Percentiles rank a stretch among this genome's conserved stretches.
Conservation (phyloP, 768 basidiomycete species). For the Sarcodon sp. region DNA sequence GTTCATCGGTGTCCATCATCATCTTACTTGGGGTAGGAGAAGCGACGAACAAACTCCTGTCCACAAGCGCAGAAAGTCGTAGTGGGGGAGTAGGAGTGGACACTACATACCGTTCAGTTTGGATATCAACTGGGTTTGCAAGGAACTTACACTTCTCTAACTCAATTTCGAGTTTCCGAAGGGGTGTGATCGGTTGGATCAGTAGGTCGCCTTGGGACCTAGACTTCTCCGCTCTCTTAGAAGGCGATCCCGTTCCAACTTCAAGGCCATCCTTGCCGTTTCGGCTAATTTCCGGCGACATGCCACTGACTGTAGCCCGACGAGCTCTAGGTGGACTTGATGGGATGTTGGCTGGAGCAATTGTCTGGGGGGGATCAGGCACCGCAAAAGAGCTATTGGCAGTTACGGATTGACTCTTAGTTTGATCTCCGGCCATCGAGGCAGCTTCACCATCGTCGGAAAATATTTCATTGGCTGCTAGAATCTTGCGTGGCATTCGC, state of each 20-base stretch:
- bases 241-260: constrained; percentile 35
- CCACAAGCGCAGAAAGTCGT: constrained; percentile 54
- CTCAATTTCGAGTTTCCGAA: constrained; percentile 53
- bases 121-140: neutral
- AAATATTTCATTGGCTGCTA: constrained; percentile 64
- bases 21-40: constrained; percentile 25
- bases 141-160: constrained; percentile 41
- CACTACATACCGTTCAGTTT: constrained; percentile 3
- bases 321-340: constrained; percentile 23
- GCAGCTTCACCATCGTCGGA: constrained; percentile 27
- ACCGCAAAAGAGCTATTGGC: constrained; percentile 8
- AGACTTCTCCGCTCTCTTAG: constrained; percentile 54
- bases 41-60: constrained; percentile 56
- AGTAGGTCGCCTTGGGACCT: constrained; percentile 48
- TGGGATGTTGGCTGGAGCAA: constrained; percentile 6
- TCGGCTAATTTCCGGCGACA: constrained; percentile 34
- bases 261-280: constrained; percentile 14
- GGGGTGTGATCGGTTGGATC: constrained; percentile 52
- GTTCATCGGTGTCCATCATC: constrained; percentile 32
- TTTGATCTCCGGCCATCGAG: neutral
- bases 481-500: constrained; percentile 48
- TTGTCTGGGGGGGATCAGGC: constrained; percentile 7
- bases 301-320: constrained; percentile 57
- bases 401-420: constrained; percentile 15
- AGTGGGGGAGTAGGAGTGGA: constrained; percentile 24